phyloP scores from a whole-genome alignment of 1,139 yeast species.

The Yamadazyma dendronema region DNA sequence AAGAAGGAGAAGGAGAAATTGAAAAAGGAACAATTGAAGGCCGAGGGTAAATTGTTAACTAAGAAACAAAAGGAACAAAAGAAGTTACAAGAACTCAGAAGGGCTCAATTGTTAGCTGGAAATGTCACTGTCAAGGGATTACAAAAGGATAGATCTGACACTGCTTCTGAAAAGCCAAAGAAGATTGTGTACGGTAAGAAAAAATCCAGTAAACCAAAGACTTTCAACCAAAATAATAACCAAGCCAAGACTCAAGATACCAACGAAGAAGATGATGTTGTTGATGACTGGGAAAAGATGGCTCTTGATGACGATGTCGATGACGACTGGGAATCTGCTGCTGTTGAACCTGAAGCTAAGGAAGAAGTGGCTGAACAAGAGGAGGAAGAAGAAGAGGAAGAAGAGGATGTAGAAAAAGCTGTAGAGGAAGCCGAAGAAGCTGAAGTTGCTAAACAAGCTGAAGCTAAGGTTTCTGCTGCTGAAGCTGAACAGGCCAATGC shows the following conservation, averaged over 20 bases:
- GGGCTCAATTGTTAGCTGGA: conserved; percentile 79
- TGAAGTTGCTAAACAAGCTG: conserved; percentile 15
- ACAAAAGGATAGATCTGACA: conserved; percentile 32
- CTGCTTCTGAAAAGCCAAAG: conserved; percentile 52
- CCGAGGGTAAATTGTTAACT: conserved; percentile 87
- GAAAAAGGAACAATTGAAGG: conserved; percentile 76
- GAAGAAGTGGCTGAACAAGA: conserved; percentile 22
- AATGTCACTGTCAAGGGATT: conserved; percentile 77
- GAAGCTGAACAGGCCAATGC: conserved; percentile 15
- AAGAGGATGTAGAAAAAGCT: conserved; percentile 21
- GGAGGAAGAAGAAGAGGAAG: conserved; percentile 22
- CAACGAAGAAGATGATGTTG: conserved; percentile 46
- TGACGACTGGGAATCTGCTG: conserved; percentile 67
- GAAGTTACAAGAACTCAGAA: conserved; percentile 82
- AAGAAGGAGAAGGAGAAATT: conserved; percentile 84
- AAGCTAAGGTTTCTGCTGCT: conserved; percentile 17
- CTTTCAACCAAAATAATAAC: conserved; percentile 24
- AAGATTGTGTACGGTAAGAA: conserved; percentile 75
- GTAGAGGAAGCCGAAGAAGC: conserved; percentile 14
- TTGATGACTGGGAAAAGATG: conserved; percentile 69
- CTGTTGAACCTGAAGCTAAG: conserved; percentile 41
- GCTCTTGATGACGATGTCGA: conserved; percentile 49
- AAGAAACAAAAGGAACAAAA: conserved; percentile 95
- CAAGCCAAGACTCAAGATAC: conserved; percentile 17
- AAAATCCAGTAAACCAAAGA: conserved; percentile 51